Base-by-base conservation (phyloP, 164 flowering plant genomes). In the Platanus orientalis region DNA sequence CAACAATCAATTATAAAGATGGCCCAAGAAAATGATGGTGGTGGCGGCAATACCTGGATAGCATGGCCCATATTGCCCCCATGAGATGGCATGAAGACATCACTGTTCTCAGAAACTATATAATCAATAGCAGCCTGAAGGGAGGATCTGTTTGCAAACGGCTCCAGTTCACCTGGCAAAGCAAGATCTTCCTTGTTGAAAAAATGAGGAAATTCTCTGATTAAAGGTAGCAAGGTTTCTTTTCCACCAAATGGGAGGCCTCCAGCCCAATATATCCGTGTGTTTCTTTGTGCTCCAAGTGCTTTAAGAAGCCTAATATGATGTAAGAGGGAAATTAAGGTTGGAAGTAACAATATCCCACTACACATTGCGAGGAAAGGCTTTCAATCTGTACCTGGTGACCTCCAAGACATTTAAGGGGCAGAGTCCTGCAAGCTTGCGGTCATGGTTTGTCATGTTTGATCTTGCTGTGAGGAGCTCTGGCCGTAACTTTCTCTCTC, bases 41-140 rank as follows among this genome's bases (percentile, higher is more conserved):
- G n/a, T n/a, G 49, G 23, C 25, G 16, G 59, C 51, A 55, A 40
- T 82, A 94, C 99, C 99, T 95, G 97, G 23, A 95, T 70, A 2
- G 97, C 97, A 54, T 84, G 99, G 26, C 92, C 97, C 99, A 95
- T 95, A 61, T 95, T 92, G 58, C 99, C 99, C 7, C 99, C 99
- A 79, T 95, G 97, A 56, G 97, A 95, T 52, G 99, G 85, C 91
- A 92, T 90, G 83, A 92, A 95, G 23, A 95, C 91, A 68, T 95
- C 88, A 44, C 98, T 90, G 11, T 77, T 80, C 75, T 83, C 90
- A 14, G 88, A 84, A 30, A 95, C 91, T 23, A 88, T 85, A 50
- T 81, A 88, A 68, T 95, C 98, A 60, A 92, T 76, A 60, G 98
- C 97, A 58, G 99, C 99, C 78, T 92, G 78, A 6, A 81, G 19